phyloP scores from a whole-genome alignment of 2,329 filamentous ascomycete species.

The Didymella lethalis region DNA sequence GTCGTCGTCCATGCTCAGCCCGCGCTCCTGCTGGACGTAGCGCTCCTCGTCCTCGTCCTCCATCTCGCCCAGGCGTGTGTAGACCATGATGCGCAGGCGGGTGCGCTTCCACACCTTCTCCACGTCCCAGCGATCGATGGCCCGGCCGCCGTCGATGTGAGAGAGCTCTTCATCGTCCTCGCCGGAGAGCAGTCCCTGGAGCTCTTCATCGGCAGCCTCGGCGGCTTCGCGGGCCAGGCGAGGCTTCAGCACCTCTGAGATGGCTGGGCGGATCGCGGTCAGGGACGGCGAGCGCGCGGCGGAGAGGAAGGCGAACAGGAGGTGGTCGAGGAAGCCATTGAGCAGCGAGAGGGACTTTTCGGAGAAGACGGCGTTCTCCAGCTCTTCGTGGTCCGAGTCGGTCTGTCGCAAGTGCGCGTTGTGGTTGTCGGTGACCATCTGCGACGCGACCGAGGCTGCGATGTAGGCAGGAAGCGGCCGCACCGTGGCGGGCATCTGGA shows the following conservation, averaged over 20 bases:
- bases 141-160: slow-evolving; percentile 36
- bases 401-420: slow-evolving; percentile 74
- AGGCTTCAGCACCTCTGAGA: slow-evolving; percentile 86
- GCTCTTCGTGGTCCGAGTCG: slow-evolving; percentile 66
- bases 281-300: slow-evolving; percentile 80
- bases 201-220: slow-evolving; percentile 81
- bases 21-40: slow-evolving; percentile 78
- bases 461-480: slow-evolving; percentile 87
- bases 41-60: slow-evolving; percentile 97
- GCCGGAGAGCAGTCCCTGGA: slow-evolving; percentile 87
- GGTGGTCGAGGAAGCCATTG: slow-evolving; percentile 92
- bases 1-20: slow-evolving; percentile 63
- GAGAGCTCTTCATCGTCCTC: slow-evolving; percentile 62
- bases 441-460: slow-evolving; percentile 83
- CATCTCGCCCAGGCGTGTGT: slow-evolving; percentile 93
- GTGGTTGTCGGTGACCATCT: slow-evolving; percentile 89
- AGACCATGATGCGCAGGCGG: slow-evolving; percentile 94
- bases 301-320: slow-evolving; percentile 89
- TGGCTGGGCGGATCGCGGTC: slow-evolving; percentile 76
- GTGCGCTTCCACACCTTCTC: slow-evolving; percentile 94
- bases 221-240: slow-evolving; percentile 87
- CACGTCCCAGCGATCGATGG: slow-evolving; percentile 77
- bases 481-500: slow-evolving; percentile 71
- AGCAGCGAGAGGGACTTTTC: slow-evolving; percentile 76
- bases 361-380: slow-evolving; percentile 76